Conservation (phyloP, 148 eudicot species). For the Rhododendron williamsianum region DNA sequence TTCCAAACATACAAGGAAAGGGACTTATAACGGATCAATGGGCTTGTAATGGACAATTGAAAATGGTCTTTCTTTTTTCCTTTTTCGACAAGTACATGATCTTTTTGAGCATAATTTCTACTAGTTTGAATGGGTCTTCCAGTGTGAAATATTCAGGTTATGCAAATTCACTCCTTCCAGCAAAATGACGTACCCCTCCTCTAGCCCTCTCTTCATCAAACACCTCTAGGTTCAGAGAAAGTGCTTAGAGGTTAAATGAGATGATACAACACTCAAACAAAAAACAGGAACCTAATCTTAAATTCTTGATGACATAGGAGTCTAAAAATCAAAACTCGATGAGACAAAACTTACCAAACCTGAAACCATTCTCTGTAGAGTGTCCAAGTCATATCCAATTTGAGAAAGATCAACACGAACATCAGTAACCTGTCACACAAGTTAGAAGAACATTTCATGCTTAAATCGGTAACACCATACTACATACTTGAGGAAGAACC, state of each 20-base stretch:
- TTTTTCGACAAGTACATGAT: background rate
- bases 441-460: constrained; percentile 4
- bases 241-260: background rate
- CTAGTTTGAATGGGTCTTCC: background rate
- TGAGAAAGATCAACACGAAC: constrained; percentile 59
- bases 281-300: background rate
- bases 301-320: background rate
- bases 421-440: constrained; percentile 58
- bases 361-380: constrained; percentile 41
- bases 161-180: background rate
- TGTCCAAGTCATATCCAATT: constrained; percentile 48
- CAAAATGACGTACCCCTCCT: background rate
- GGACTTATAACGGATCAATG: background rate
- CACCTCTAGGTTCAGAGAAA: background rate
- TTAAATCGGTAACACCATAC: background rate
- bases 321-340: background rate
- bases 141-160: background rate
- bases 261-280: background rate
- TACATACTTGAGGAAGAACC: background rate
- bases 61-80: background rate
- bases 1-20: background rate
- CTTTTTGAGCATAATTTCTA: background rate
- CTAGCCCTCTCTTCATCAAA: background rate
- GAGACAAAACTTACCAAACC: constrained; percentile 62
- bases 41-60: background rate